Percentiles rank a stretch among this genome's conserved stretches.
phyloP scores from a whole-genome alignment of 768 basidiomycete species.

The Lactifluus pinguis region DNA sequence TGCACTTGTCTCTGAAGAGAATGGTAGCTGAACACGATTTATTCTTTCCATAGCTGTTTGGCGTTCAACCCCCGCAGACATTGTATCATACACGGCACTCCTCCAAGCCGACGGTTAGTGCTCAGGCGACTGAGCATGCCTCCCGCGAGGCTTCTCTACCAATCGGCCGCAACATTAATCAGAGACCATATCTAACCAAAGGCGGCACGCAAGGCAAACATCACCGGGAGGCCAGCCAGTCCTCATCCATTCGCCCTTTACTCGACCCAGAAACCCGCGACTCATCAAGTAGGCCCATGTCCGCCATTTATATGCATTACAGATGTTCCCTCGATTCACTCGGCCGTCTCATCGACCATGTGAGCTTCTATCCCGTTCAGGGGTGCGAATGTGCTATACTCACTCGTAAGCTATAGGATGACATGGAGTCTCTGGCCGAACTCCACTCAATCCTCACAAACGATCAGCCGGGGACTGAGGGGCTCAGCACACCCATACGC shows the following conservation, averaged over 20 bases:
- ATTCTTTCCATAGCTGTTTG: conserved; percentile 53
- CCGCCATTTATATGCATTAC: conserved; percentile 59
- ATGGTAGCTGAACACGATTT: background rate
- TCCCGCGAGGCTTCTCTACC: conserved; percentile 9
- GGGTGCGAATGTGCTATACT: conserved; percentile 1
- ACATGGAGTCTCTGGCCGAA: conserved; percentile 62
- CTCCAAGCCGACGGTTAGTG: conserved; percentile 24
- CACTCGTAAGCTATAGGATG: conserved; percentile 43
- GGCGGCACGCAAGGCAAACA: conserved; percentile 32
- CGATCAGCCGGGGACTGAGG: conserved; percentile 7
- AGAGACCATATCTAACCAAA: conserved; percentile 37
- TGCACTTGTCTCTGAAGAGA: background rate
- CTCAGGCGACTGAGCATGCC: conserved; percentile 7
- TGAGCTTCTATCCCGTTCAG: conserved; percentile 29
- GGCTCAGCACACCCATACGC: conserved; percentile 14
- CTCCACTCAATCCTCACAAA: conserved; percentile 57
- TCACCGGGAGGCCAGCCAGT: conserved; percentile 31
- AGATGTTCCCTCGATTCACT: conserved; percentile 77
- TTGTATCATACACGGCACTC: conserved; percentile 62
- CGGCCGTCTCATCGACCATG: conserved; percentile 69
- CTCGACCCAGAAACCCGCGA: conserved; percentile 24
- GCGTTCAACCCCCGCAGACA: conserved; percentile 68
- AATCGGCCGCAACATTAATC: conserved; percentile 36
- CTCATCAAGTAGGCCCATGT: conserved; percentile 16
- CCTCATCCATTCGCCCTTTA: conserved; percentile 51